Conservation (phyloP, 2,329 filamentous ascomycete genomes). For the Microdochium paspali region DNA sequence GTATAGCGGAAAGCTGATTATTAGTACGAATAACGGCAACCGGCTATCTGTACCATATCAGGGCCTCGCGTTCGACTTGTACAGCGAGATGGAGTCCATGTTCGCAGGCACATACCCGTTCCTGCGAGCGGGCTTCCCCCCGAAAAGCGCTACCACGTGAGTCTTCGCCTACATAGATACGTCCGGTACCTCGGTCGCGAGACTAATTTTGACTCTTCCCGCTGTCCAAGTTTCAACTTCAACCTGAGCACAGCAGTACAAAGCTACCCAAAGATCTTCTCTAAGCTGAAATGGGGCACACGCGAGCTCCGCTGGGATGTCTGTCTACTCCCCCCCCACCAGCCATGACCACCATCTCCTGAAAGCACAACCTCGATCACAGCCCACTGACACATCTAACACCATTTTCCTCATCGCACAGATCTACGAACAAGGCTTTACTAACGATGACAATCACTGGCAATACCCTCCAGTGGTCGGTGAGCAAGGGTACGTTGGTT, state of each 20-base stretch:
- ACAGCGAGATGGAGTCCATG: not conserved
- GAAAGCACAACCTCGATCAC: not conserved
- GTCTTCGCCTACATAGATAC: not conserved
- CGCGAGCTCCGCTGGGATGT: slow-evolving; percentile 3
- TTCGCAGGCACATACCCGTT: not conserved
- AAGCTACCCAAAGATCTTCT: not conserved
- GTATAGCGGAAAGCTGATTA: slow-evolving; percentile 32
- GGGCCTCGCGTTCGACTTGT: slow-evolving; percentile 4
- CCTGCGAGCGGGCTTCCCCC: not conserved
- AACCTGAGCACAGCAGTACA: not conserved
- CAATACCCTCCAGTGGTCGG: not conserved
- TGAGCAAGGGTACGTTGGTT: not conserved
- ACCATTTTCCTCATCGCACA: no score
- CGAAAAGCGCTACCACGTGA: not conserved
- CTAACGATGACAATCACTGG: not conserved
- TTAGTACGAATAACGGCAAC: slow-evolving; percentile 28
- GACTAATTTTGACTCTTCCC: not conserved
- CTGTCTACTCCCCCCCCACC: no score
- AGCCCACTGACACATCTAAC: no score
- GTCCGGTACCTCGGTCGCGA: no score
- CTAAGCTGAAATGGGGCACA: slow-evolving; percentile 2
- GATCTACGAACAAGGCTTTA: not conserved
- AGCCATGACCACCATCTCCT: not conserved
- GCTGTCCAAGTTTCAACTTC: not conserved
- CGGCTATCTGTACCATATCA: slow-evolving; percentile 30